phyloP scores from a whole-genome alignment of 495 filamentous ascomycete genomes.

The Aspergillus cristatus region DNA sequence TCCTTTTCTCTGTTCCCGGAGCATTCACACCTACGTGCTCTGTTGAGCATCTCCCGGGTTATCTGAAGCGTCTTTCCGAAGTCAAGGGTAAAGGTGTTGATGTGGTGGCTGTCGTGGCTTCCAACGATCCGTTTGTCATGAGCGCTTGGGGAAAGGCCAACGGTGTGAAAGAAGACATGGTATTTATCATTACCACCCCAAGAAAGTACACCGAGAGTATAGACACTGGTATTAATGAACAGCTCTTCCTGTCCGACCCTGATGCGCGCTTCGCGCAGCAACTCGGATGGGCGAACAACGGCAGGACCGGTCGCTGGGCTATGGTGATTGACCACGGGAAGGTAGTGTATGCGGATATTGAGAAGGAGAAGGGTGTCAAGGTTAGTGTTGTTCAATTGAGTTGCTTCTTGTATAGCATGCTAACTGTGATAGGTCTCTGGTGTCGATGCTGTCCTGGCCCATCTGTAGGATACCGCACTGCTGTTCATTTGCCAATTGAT shows the following conservation, averaged over 20 bases:
- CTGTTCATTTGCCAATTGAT: not conserved
- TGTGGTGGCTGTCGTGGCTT: slow-evolving; percentile 70
- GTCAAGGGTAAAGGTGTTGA: slow-evolving; percentile 79
- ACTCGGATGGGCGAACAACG: slow-evolving; percentile 67
- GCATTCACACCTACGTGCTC: slow-evolving; percentile 95
- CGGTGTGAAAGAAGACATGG: slow-evolving; percentile 60
- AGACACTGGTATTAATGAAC: slow-evolving; percentile 1
- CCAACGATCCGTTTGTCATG: slow-evolving; percentile 88
- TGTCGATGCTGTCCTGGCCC: slow-evolving; percentile 56
- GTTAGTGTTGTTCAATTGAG: slow-evolving; percentile 4
- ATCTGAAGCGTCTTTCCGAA: slow-evolving; percentile 61
- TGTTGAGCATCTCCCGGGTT: slow-evolving; percentile 72
- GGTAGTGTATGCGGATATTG: slow-evolving; percentile 74
- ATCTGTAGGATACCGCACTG: slow-evolving; percentile 20
- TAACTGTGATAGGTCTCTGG: slow-evolving; percentile 48
- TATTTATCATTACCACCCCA: slow-evolving; percentile 44
- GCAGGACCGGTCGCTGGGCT: slow-evolving; percentile 72
- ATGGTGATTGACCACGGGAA: slow-evolving; percentile 84
- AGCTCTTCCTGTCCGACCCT: slow-evolving; percentile 76
- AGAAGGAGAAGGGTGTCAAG: slow-evolving; percentile 50
- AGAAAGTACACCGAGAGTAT: too few relatives aligned
- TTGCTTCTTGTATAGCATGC: slow-evolving; percentile 2
- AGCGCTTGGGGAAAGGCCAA: slow-evolving; percentile 93
- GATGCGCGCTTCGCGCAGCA: slow-evolving; percentile 64
- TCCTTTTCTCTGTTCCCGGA: slow-evolving; percentile 81